These are phyloP conservation scores for Penicillium hordei DNA, from an alignment of 2,329 filamentous ascomycete genomes.

Conservation along the genomic window DNA sequence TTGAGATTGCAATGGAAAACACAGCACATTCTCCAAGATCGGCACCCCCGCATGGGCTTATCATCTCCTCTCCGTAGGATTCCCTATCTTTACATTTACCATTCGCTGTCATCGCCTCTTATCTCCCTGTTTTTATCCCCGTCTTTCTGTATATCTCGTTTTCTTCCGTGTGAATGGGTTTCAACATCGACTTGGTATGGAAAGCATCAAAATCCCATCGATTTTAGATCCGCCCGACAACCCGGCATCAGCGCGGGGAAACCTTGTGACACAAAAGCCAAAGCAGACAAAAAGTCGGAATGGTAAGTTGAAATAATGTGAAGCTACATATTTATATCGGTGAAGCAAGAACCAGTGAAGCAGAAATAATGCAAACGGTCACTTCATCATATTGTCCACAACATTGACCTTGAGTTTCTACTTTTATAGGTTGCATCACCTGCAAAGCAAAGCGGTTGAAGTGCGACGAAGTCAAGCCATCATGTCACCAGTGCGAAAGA, in stretches of 20 bases:
- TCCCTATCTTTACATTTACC: conserved; percentile 14
- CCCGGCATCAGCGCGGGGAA: conserved; percentile 28
- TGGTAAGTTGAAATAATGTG: conserved; percentile 49
- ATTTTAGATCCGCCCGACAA: conserved; percentile 42
- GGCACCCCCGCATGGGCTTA: conserved; percentile 21
- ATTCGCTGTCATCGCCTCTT: conserved; percentile 17
- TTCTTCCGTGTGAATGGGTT: conserved; percentile 8
- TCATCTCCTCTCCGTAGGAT: conserved; percentile 9
- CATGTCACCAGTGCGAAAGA: conserved; percentile 65
- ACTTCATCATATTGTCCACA: not conserved
- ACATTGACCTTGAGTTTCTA: conserved; percentile 30
- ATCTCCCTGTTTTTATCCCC: conserved; percentile 7
- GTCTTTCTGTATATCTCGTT: not conserved
- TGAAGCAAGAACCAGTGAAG: not conserved
- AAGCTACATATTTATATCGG: not conserved
- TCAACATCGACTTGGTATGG: conserved; percentile 44
- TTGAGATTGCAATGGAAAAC: not conserved
- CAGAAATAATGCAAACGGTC: not conserved
- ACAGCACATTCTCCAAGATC: conserved; percentile 8
- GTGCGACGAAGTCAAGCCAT: conserved; percentile 71
- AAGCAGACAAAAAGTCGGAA: conserved; percentile 76
- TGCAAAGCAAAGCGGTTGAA: conserved; percentile 73
- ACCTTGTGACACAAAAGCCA: conserved; percentile 51
- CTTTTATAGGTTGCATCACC: conserved; percentile 63
- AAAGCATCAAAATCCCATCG: conserved; percentile 61